phyloP scores from a whole-genome alignment of 176 grass and related monocot genomes.

The Hordeum vulgare region MorexV3_pseudomolecules_assembly NC_058520.1:259348386-259348885 shows the following conservation, averaged over 20 bases:
- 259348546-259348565: conserved; percentile 96
- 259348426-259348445: not conserved
- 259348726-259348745: conserved; percentile 77
- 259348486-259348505: not conserved
- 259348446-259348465: not conserved
- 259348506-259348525: conserved; percentile 47
- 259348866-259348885: not conserved
- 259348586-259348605: conserved; percentile 87
- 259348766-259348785: conserved; percentile 95
- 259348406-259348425: not conserved
- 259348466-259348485: not conserved
- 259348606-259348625: conserved; percentile 93
- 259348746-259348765: conserved; percentile 95
- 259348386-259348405: conserved; percentile 42
- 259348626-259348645: conserved; percentile 60
- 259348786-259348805: conserved; percentile 78
- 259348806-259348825: conserved; percentile 9
- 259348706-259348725: conserved; percentile 8
- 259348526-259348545: conserved; percentile 97
- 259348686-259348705: not conserved
- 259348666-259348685: conserved; percentile 14
- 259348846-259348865: not conserved
- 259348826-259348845: not conserved
- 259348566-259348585: conserved; percentile 96
- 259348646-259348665: not conserved